Evolutionary conservation across 257 asterid species (phyloP).

Genomic region (Solanum okadae): DNA sequence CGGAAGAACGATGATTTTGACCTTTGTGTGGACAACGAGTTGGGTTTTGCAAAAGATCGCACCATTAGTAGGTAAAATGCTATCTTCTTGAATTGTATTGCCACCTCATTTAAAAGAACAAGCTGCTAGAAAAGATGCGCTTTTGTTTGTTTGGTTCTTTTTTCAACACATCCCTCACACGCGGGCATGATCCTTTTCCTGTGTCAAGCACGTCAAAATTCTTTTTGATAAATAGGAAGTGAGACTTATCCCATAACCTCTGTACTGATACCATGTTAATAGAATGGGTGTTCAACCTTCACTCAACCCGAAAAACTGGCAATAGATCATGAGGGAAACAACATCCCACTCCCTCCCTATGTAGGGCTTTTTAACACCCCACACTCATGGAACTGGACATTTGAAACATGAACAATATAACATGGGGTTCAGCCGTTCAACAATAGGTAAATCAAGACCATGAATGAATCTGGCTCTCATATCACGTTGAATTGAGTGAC

Average conservation of each 20-base stretch:
- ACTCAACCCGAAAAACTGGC: background rate
- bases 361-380: background rate
- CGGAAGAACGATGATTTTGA: conserved; percentile 67
- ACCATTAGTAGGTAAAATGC: conserved; percentile 72
- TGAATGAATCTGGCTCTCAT: background rate
- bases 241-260: background rate
- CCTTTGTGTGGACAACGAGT: conserved; percentile 87
- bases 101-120: background rate
- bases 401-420: background rate
- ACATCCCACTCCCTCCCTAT: background rate
- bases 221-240: background rate
- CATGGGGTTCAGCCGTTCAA: background rate
- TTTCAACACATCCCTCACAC: background rate
- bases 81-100: background rate
- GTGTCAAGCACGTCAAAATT: background rate
- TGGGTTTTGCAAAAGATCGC: conserved; percentile 93
- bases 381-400: background rate
- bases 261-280: background rate
- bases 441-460: background rate
- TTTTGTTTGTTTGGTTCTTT: background rate
- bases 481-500: background rate
- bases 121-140: background rate
- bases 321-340: background rate
- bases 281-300: background rate
- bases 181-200: background rate